phyloP scores from a whole-genome alignment of 768 basidiomycete species.

The Panaeolus cyanescens region DNA sequence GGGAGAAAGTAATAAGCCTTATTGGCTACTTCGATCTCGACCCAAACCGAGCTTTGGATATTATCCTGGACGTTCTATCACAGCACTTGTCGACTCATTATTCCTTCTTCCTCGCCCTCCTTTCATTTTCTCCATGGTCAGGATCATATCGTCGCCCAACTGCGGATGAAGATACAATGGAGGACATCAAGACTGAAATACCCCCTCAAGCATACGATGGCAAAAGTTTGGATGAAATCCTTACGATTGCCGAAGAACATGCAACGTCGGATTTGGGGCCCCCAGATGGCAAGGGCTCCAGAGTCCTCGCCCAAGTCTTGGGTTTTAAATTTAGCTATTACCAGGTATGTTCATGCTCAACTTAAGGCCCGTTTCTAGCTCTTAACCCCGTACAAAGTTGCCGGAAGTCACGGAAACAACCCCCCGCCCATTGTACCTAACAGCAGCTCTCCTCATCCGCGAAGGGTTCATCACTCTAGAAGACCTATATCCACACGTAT shows the following conservation, averaged over 20 bases:
- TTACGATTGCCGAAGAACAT: constrained; percentile 52
- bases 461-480: constrained; percentile 86
- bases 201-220: constrained; percentile 47
- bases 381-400: constrained; percentile 38
- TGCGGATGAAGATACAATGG: constrained; percentile 33
- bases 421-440: constrained; percentile 75
- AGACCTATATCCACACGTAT: constrained; percentile 91
- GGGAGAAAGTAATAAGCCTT: constrained; percentile 85
- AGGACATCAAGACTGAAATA: constrained; percentile 30
- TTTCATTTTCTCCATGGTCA: constrained; percentile 90
- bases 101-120: constrained; percentile 84
- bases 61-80: constrained; percentile 90
- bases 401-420: constrained; percentile 60
- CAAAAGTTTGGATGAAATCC: constrained; percentile 68
- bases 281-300: constrained; percentile 34
- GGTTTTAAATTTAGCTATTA: constrained; percentile 98
- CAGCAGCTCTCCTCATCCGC: constrained; percentile 85
- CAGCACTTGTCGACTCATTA: constrained; percentile 81
- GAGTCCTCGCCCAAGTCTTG: constrained; percentile 85
- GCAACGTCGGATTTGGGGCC: constrained; percentile 15
- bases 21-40: constrained; percentile 97
- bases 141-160: constrained; percentile 42
- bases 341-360: constrained; percentile 58
- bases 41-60: constrained; percentile 90
- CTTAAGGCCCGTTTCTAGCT: background rate